Percentiles rank a stretch among this genome's conserved stretches.
phyloP scores from a whole-genome alignment of 192 early-diverging fungal genomes.

The Phycomyces nitens region DNA sequence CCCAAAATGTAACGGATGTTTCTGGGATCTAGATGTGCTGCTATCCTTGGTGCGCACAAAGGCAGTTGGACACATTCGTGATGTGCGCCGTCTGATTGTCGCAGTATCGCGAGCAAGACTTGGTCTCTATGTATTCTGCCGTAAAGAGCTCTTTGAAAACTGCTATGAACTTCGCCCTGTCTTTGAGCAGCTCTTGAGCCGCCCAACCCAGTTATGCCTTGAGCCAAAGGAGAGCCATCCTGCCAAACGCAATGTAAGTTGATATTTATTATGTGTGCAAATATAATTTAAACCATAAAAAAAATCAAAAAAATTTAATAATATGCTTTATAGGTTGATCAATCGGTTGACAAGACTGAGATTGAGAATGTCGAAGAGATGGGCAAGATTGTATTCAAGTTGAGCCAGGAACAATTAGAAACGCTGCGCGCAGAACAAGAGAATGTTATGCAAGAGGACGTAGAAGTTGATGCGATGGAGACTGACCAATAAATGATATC shows the following conservation, averaged over 20 bases:
- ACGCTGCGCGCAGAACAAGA: slow-evolving; percentile 11
- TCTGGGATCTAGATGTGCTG: slow-evolving; percentile 60
- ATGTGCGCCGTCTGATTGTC: slow-evolving; percentile 88
- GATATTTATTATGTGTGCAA: background rate
- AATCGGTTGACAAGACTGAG: slow-evolving; percentile 34
- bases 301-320: background rate
- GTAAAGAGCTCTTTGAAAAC: slow-evolving; percentile 66
- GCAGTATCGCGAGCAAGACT: slow-evolving; percentile 92
- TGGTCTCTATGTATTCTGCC: slow-evolving; percentile 91
- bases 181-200: slow-evolving; percentile 55
- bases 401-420: slow-evolving; percentile 63
- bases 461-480: slow-evolving; percentile 22
- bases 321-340: slow-evolving; percentile 21
- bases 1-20: background rate
- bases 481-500: background rate
- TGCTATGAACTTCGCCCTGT: slow-evolving; percentile 80
- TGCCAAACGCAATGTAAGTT: slow-evolving; percentile 19
- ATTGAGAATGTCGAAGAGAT: slow-evolving; percentile 57
- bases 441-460: slow-evolving; percentile 19
- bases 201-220: slow-evolving; percentile 64
- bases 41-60: slow-evolving; percentile 91
- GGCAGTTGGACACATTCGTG: slow-evolving; percentile 87
- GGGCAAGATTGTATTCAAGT: slow-evolving; percentile 59
- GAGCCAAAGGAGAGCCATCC: slow-evolving; percentile 50
- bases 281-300: background rate